A percentile compares a stretch with the other conserved stretches of the same genome.
Evolutionary conservation across 805 yeast species (phyloP).

Genomic region (Myxozyma vanderwaltii): DNA sequence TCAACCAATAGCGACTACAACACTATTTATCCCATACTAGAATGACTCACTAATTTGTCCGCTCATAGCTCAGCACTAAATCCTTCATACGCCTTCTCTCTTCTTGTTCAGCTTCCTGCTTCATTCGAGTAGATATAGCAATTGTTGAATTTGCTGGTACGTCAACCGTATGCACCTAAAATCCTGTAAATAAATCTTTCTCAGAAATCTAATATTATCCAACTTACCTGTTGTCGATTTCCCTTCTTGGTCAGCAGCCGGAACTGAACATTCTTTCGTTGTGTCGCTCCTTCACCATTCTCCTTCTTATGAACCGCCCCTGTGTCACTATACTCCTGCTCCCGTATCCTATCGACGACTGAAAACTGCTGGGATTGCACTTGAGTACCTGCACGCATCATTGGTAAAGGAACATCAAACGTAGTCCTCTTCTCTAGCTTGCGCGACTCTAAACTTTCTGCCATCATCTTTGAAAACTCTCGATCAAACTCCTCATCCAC

Average conservation of each 20-base stretch:
- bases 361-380: constrained; percentile 9
- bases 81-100: constrained; percentile 34
- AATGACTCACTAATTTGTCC: background rate
- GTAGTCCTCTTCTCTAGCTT: constrained; percentile 22
- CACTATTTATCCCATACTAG: background rate
- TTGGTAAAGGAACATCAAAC: constrained; percentile 35
- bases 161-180: constrained; percentile 25
- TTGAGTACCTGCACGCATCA: constrained; percentile 14
- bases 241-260: constrained; percentile 30
- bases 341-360: constrained; percentile 18
- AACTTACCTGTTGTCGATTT: constrained; percentile 28
- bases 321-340: constrained; percentile 3
- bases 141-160: constrained; percentile 34
- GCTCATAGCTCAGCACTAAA: constrained; percentile 33
- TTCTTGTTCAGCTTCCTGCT: constrained; percentile 31
- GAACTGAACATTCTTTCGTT: constrained; percentile 20
- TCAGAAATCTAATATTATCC: background rate
- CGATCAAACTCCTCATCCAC: constrained; percentile 34
- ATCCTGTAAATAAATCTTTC: background rate
- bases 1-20: too few species aligned
- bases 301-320: background rate
- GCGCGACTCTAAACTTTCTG: constrained; percentile 32
- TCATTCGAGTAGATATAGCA: constrained; percentile 33
- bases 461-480: constrained; percentile 31
- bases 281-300: background rate